Evolutionary conservation across 441 rosid species (phyloP), one percentile per base, ranked within the genome.

Genomic region (Brassica hybrid): DNA sequence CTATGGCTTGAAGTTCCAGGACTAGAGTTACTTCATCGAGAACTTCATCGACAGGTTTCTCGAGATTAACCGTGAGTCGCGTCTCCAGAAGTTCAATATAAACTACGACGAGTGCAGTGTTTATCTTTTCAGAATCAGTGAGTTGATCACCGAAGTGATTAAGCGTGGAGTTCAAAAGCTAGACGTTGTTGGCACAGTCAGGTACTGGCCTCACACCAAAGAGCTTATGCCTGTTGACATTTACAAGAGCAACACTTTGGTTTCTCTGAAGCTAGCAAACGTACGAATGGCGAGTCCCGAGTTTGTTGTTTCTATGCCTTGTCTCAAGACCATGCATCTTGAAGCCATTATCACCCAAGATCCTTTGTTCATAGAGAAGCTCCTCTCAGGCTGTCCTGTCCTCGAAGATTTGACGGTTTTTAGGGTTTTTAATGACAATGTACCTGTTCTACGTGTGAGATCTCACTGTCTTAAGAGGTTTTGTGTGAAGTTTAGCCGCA

Each of bases 261-360:
- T 64, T 17, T 58, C 27, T 48, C 7, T 76, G 10, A 69, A 69
- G 21, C 79, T 76, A 1, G 19, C 1, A n/a, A 14, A 23, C 0
- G 32, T 76, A 10, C 25, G 63, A 18, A 11, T 58, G n/a, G 5
- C 2, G 23, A 27, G 9, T 36, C 75, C 34, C 0, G 0, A 23
- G 10, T 54, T 25, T 62, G 41, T 0, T 64, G 27, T 56, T 18
- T 56, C 61, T 56, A 13, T 56, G 25, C 61, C 80, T 54, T 63
- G 71, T 56, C 71, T 76, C 36, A 71, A 76, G 57, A 54, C 14
- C 23, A 7, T 76, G 79, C 6, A 34, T 32, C 19, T 76, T 5
- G 18, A 10, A 2, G 14, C 14, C 1, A 2, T 67, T 9, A 0
- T 1, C 18, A 1, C 6, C 16, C 7, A 19, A 6, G 41, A 21